Conservation (phyloP, 148 eudicot species). For the Heliosperma pusillum region DNA sequence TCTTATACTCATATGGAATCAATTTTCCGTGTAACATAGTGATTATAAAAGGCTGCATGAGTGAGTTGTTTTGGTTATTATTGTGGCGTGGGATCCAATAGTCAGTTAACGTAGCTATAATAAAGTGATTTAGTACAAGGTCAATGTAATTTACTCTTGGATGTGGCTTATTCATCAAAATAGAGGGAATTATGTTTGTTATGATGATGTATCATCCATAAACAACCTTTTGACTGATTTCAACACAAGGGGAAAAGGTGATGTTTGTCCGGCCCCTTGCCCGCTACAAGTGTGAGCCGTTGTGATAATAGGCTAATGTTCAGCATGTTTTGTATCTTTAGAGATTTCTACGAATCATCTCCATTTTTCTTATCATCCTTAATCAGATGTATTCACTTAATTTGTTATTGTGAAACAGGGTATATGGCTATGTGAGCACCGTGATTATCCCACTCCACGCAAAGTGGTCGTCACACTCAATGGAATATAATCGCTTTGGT, state of each 20-base stretch:
- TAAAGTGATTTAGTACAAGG: neutral
- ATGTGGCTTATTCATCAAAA: neutral
- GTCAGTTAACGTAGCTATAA: neutral
- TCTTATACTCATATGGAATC: neutral
- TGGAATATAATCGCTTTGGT: conserved; percentile 41
- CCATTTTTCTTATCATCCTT: neutral
- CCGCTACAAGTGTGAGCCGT: neutral
- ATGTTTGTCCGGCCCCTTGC: neutral
- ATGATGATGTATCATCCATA: neutral
- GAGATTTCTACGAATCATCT: neutral
- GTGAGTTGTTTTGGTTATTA: neutral
- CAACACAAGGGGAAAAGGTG: neutral
- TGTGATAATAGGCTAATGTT: neutral
- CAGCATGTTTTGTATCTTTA: neutral
- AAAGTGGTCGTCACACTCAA: conserved; percentile 81
- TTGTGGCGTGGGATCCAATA: neutral
- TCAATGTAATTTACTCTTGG: neutral
- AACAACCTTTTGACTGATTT: neutral
- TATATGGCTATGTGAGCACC: conserved; percentile 96
- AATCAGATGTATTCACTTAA: neutral
- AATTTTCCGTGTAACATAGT: neutral
- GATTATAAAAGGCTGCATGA: neutral
- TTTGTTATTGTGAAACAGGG: conserved; percentile 47
- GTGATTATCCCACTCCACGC: conserved; percentile 78
- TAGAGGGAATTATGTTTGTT: neutral